phyloP scores from a whole-genome alignment of 1,139 yeast species.

The Suhomyces ambrosiae region DNA sequence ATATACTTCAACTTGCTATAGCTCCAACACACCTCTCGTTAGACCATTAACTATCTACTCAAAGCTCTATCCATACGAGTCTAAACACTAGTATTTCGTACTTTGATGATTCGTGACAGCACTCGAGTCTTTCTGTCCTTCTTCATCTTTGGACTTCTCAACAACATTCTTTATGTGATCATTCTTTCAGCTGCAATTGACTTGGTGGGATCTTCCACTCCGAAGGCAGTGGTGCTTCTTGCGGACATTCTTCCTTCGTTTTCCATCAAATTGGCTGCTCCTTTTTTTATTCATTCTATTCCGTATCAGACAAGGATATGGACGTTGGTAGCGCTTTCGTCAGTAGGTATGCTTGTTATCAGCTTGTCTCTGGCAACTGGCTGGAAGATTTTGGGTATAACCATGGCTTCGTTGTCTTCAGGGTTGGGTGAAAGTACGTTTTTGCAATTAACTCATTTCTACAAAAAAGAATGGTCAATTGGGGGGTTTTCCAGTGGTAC shows the following conservation, averaged over 20 bases:
- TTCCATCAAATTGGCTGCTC: slow-evolving; percentile 67
- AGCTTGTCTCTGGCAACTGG: slow-evolving; percentile 43
- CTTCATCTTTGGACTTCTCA: slow-evolving; percentile 82
- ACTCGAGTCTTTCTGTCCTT: slow-evolving; percentile 52
- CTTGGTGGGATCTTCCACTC: slow-evolving; percentile 78
- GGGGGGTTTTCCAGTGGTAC: slow-evolving; percentile 94
- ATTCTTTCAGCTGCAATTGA: slow-evolving; percentile 91
- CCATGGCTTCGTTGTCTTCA: slow-evolving; percentile 78
- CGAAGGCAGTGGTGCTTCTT: slow-evolving; percentile 81
- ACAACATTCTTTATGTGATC: slow-evolving; percentile 88
- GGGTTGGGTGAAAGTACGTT: slow-evolving; percentile 93
- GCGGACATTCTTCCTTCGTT: slow-evolving; percentile 90
- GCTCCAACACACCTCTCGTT: no score
- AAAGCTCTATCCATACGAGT: no score
- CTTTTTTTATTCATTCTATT: slow-evolving; percentile 71
- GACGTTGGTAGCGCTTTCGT: slow-evolving; percentile 58
- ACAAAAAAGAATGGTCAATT: slow-evolving; percentile 53
- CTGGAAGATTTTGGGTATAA: slow-evolving; percentile 65
- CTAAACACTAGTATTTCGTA: no score
- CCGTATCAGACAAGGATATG: slow-evolving; percentile 61
- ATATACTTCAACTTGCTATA: no score
- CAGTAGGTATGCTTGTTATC: slow-evolving; percentile 75
- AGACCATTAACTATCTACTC: no score
- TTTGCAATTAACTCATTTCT: slow-evolving; percentile 78
- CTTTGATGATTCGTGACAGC: slow-evolving; percentile 6